These are phyloP conservation scores for Magnolia changhungtana DNA, from an alignment of 164 flowering plant genomes.

Conservation along the genomic window DNA sequence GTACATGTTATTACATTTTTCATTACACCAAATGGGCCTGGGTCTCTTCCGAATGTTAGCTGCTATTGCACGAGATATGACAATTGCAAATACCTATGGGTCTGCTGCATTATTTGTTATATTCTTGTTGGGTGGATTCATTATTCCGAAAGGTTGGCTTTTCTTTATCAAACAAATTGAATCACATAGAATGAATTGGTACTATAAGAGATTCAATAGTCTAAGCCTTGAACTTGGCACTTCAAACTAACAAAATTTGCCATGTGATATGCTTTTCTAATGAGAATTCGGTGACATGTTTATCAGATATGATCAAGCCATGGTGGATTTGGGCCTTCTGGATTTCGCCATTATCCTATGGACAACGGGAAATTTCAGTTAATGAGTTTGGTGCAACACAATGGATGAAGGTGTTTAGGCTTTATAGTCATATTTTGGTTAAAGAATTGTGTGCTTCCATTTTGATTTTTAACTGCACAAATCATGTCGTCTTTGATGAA, in stretches of 20 bases:
- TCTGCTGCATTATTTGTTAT: constrained; percentile 54
- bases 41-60: constrained; percentile 79
- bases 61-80: constrained; percentile 65
- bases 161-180: background rate
- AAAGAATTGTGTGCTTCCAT: constrained; percentile 1
- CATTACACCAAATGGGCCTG: constrained; percentile 85
- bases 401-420: constrained; percentile 62
- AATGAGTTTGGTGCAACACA: constrained; percentile 80
- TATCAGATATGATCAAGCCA: constrained; percentile 56
- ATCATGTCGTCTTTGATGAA: background rate
- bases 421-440: constrained; percentile 6
- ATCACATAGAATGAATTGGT: background rate
- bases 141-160: constrained; percentile 69
- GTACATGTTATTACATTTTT: constrained; percentile 55
- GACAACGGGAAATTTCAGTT: constrained; percentile 72
- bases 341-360: constrained; percentile 85
- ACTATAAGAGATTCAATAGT: background rate
- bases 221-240: background rate
- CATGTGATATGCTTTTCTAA: background rate
- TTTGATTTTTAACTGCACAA: background rate
- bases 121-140: constrained; percentile 77
- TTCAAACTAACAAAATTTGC: background rate
- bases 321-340: constrained; percentile 92
- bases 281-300: background rate
- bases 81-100: constrained; percentile 72